Evolutionary conservation across 2,329 filamentous ascomycete species (phyloP), one percentile per base, ranked within the genome.

Genomic region (Aureobasidium subglaciale): DNA sequence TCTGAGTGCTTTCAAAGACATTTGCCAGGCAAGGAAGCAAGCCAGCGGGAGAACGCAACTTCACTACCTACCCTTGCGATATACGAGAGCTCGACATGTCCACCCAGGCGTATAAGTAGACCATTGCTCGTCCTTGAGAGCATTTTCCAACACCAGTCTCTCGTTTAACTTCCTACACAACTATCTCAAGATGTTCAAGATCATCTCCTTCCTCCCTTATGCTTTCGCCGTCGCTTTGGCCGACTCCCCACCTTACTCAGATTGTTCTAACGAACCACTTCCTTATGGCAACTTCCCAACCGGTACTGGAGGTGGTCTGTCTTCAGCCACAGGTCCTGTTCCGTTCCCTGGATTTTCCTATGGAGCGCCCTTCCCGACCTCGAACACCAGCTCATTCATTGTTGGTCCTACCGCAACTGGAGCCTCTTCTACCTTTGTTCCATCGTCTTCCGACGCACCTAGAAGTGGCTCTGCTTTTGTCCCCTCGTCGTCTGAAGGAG

Each of bases 391-490:
- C 56, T 38, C 27, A 25, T 37, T 35, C 8, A 20, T 32, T 6
- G 50, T 43, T 4, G 50, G 50, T n/a, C 50, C 38, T 11, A 54
- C 50, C 5, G 50, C 38, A 24, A 54, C 56, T 29, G 56, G 40
- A 24, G 25, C 34, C 16, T 52, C 48, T 9, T 57, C 56, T 29
- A 8, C 22, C 9, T 46, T 53, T n/a, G 37, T 43, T 29, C 37
- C 40, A 2, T 54, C 56, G 10, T 46, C 40, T 2, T 43, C 48
- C 10, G 50, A 54, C 27, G 32, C 25, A 24, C 48, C 40, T 15
- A 54, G 50, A 54, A 55, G 38, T n/a, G 50, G 50, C 10, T 37
- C 55, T 38, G 6, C 27, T 13, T 43, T 50, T 18, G 41, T 49
- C 22, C 34, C 37, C 11, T 52, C 55, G n/a, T 45, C 38, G 5